phyloP scores from a whole-genome alignment of 441 rosid species.

The Euphorbia schlechtendalii region DNA sequence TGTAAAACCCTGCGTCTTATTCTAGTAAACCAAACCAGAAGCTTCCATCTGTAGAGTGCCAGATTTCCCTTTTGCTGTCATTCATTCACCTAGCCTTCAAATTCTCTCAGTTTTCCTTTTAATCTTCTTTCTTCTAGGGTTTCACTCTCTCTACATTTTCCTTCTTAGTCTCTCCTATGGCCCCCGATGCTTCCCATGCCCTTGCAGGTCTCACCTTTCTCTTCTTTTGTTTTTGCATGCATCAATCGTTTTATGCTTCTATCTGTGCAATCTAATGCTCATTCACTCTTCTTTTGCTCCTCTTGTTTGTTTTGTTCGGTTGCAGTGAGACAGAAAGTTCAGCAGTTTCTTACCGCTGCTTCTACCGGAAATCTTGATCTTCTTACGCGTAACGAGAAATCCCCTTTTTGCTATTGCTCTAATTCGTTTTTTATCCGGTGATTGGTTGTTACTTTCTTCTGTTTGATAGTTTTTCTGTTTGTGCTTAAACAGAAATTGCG shows the following conservation, averaged over 20 bases:
- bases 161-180: constrained; percentile 1
- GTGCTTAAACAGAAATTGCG: constrained; percentile 44
- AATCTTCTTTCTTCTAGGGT: not conserved
- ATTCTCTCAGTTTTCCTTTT: not conserved
- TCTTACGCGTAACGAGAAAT: constrained; percentile 61
- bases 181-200: constrained; percentile 12
- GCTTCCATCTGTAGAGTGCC: not conserved
- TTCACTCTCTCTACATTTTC: not conserved
- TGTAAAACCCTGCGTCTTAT: not conserved
- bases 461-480: constrained; percentile 1
- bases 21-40: not conserved
- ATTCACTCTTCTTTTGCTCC: not conserved
- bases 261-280: not conserved
- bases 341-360: constrained; percentile 74
- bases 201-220: constrained; percentile 16
- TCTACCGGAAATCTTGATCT: constrained; percentile 63
- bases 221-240: not conserved
- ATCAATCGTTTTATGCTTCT: not conserved
- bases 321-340: constrained; percentile 79
- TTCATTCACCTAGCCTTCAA: not conserved
- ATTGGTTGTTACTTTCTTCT: not conserved
- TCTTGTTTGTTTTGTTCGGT: constrained; percentile 1
- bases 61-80: not conserved
- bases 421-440: not conserved
- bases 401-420: not conserved